phyloP scores from a whole-genome alignment of 805 yeast species.

The Grigorovia yakushimaensis region DNA sequence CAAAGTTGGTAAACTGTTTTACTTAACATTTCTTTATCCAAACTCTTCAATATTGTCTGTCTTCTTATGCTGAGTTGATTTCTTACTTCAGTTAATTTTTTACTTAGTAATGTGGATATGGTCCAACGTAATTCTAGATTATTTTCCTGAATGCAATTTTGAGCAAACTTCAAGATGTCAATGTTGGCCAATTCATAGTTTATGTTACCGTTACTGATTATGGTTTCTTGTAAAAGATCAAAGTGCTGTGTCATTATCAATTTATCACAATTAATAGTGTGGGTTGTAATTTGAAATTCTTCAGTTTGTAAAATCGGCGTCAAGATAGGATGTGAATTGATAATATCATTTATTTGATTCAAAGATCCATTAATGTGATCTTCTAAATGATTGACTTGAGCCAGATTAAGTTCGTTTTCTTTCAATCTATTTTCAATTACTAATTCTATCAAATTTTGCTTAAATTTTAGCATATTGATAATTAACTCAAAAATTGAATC shows the following conservation, averaged over 20 bases:
- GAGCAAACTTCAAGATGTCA: constrained; percentile 13
- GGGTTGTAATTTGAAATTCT: background rate
- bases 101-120: constrained; percentile 12
- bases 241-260: background rate
- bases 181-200: constrained; percentile 12
- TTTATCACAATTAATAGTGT: background rate
- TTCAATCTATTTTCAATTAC: constrained; percentile 8
- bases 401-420: constrained; percentile 6
- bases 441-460: constrained; percentile 14
- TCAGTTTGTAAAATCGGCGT: background rate
- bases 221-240: background rate
- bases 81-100: constrained; percentile 11
- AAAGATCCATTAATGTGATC: constrained; percentile 11
- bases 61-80: constrained; percentile 9
- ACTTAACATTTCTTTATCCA: constrained; percentile 15
- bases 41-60: constrained; percentile 6
- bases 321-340: background rate
- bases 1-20: constrained; percentile 20
- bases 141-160: constrained; percentile 8
- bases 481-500: constrained; percentile 19
- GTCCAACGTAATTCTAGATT: constrained; percentile 12
- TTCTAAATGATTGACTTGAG: constrained; percentile 17
- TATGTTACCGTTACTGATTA: background rate
- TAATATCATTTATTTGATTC: constrained; percentile 14
- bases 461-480: constrained; percentile 13